Evolutionary conservation across 1,139 yeast genomes (phyloP), one percentile per base, ranked within the genome.

Genomic region (Magnusiomyces ingens): DNA sequence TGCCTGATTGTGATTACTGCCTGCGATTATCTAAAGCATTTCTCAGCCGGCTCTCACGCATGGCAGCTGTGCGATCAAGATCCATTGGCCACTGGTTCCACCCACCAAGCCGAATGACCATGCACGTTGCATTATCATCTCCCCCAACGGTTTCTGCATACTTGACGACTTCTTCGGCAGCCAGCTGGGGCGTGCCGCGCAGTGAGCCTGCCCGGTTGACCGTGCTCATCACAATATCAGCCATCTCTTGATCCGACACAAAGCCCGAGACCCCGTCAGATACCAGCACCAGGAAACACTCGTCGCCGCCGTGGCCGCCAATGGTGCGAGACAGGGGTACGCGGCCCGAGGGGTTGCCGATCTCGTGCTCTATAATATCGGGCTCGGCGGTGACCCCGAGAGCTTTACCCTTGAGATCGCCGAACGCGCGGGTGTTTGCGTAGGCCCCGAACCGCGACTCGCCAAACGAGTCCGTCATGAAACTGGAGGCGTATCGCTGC

Each of bases 361-460:
- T 71, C 13, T 83, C 66, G 60, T 76, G 80, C 56, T 87, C 87
- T 17, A 78, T 72, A 48, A 93, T 74, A 58, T 93, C 97, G 0
- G 99, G 99, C 70, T 93, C 99, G 2, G 97, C 90, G 0, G 90
- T 77, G 2, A 93, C 83, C 0, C 99, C 99, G 67, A 82, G 79
- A 37, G 84, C 76, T 67, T 93, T 93, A 55, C 82, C 95, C 40
- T 77, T 74, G 18, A 84, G 66, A 68, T 93, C 99, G 40, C 99
- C 99, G 75, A 93, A 93, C 1, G 97, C 78, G 58, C 99, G 76
- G 1, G 99, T 93, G 65, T 93, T 93, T 45, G 97, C 96, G 63
- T 84, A 82, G 57, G 85, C 80, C 48, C 89, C 79, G 63, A 85
- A 91, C 57, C 99, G 69, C 63, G 86, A 89, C 64, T 90, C 96